Conservation (phyloP, 805 yeast species). For the Candida ponderosae region DNA sequence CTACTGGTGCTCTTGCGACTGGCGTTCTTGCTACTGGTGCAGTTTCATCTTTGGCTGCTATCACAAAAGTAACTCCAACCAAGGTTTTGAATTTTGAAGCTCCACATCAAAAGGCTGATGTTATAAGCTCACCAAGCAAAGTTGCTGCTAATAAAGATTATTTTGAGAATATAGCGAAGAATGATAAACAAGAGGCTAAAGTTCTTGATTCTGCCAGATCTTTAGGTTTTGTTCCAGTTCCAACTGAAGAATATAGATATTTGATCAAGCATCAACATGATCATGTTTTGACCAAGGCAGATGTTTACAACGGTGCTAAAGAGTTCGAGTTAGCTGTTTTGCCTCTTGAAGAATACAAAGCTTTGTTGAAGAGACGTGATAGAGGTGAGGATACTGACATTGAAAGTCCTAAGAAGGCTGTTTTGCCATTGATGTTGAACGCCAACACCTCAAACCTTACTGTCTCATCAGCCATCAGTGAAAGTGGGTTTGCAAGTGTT, state of each 20-base stretch:
- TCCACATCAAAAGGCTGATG: too few relatives aligned
- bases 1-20: too few relatives aligned
- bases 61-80: slow-evolving; percentile 12
- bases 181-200: slow-evolving; percentile 21
- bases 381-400: slow-evolving; percentile 7
- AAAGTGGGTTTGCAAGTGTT: slow-evolving; percentile 15
- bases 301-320: slow-evolving; percentile 28
- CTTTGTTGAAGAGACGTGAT: slow-evolving; percentile 21
- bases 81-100: slow-evolving; percentile 1
- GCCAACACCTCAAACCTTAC: slow-evolving; percentile 17
- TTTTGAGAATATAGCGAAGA: slow-evolving; percentile 23
- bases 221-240: slow-evolving; percentile 25
- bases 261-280: slow-evolving; percentile 23
- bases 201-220: slow-evolving; percentile 24
- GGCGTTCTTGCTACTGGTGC: slow-evolving; percentile 5
- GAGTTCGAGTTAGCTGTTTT: slow-evolving; percentile 34
- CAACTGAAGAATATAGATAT: slow-evolving; percentile 25
- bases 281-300: slow-evolving; percentile 22
- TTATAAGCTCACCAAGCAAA: slow-evolving; percentile 19
- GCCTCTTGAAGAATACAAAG: slow-evolving; percentile 35
- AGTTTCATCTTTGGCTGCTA: slow-evolving; percentile 5
- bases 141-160: slow-evolving; percentile 26
- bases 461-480: slow-evolving; percentile 16
- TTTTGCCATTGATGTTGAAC: slow-evolving; percentile 3
- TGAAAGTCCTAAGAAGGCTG: slow-evolving; percentile 18